Percentiles rank a stretch among this genome's conserved stretches.
Evolutionary conservation across 352 stramenopile genomes (phyloP).

Genomic region (Thraustochytrium striatum): DNA sequence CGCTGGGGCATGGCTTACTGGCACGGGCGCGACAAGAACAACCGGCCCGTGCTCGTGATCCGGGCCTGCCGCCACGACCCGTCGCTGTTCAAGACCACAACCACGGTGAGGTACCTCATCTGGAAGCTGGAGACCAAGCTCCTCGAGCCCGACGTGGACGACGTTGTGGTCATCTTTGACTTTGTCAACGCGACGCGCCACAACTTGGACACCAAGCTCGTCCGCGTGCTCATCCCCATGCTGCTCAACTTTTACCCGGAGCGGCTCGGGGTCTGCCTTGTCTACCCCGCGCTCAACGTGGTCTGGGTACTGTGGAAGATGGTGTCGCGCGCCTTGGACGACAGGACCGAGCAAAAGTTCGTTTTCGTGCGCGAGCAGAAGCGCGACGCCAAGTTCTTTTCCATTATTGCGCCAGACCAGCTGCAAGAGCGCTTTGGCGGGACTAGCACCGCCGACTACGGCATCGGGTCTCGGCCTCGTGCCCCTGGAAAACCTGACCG

Average conservation of each 20-base stretch:
- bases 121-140: slow-evolving; percentile 46
- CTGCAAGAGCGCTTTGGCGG: slow-evolving; percentile 33
- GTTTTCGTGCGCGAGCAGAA: slow-evolving; percentile 44
- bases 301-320: slow-evolving; percentile 46
- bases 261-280: slow-evolving; percentile 32
- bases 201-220: slow-evolving; percentile 36
- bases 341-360: slow-evolving; percentile 46
- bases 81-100: slow-evolving; percentile 29
- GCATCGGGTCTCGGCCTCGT: not conserved
- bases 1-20: slow-evolving; percentile 44
- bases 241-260: slow-evolving; percentile 47
- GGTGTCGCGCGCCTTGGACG: slow-evolving; percentile 35
- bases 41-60: slow-evolving; percentile 23
- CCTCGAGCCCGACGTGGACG: slow-evolving; percentile 30
- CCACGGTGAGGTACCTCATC: slow-evolving; percentile 36
- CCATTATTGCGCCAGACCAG: slow-evolving; percentile 10
- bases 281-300: slow-evolving; percentile 3
- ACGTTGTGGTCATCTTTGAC: slow-evolving; percentile 45
- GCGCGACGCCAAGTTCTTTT: slow-evolving; percentile 37
- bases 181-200: slow-evolving; percentile 25
- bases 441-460: slow-evolving; percentile 35
- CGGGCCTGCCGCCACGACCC: slow-evolving; percentile 16
- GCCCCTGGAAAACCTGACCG: not conserved
- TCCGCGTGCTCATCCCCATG: slow-evolving; percentile 29
- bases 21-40: slow-evolving; percentile 17